A percentile compares a stretch with the other conserved stretches of the same genome.
These are phyloP conservation scores for Penicillium lagena DNA, from an alignment of 495 filamentous ascomycete genomes.

Conservation along the genomic window DNA sequence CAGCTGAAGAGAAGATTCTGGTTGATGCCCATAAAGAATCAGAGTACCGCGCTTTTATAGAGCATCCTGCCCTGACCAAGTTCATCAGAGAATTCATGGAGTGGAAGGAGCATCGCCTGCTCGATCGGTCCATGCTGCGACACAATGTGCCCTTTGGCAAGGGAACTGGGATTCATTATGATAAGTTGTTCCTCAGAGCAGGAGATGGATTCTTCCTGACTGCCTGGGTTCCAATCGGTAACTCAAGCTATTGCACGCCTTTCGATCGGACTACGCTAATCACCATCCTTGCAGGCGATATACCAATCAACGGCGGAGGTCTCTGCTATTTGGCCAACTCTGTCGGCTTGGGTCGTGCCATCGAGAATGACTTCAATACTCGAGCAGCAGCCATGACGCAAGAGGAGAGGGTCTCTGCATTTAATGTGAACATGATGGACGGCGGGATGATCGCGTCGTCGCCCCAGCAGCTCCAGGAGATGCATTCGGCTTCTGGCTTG, in stretches of 20 bases:
- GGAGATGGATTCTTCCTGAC: constrained; percentile 47
- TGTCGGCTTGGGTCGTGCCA: constrained; percentile 5
- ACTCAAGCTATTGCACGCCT: background rate
- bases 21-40: constrained; percentile 38
- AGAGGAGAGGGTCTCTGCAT: constrained; percentile 15
- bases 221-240: constrained; percentile 51
- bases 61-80: constrained; percentile 35
- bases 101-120: constrained; percentile 40
- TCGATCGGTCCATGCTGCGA: constrained; percentile 39
- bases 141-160: constrained; percentile 46
- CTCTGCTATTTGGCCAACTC: constrained; percentile 46
- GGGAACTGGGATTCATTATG: constrained; percentile 51
- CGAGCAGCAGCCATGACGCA: constrained; percentile 5
- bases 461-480: constrained; percentile 10
- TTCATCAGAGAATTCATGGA: constrained; percentile 43
- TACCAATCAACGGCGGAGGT: constrained; percentile 42
- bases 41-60: constrained; percentile 44
- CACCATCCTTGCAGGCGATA: constrained; percentile 25
- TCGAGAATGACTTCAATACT: constrained; percentile 14
- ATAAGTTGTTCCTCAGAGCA: constrained; percentile 48
- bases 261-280: background rate
- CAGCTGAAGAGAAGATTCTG: constrained; percentile 29
- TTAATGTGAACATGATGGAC: constrained; percentile 15
- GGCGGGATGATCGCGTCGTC: constrained; percentile 12
- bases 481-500: constrained; percentile 4